Base-by-base conservation (phyloP, 2,329 filamentous ascomycete genomes). In the Lachnellula arida region DNA sequence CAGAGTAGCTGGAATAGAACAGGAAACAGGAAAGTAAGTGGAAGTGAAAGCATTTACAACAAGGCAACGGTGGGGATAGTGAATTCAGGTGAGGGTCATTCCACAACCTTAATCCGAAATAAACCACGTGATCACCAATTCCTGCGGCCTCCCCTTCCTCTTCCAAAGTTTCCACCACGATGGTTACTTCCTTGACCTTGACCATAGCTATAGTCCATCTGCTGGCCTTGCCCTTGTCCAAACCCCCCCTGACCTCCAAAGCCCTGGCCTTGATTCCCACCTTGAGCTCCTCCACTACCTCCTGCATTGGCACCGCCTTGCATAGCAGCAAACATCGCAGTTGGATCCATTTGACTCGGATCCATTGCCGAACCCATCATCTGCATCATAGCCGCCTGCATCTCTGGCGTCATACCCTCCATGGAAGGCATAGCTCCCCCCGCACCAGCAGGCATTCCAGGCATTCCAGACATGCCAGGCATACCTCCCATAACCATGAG, bases 341-440 rank as follows among this genome's bases (percentile, higher is more conserved):
- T 76, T 74, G 81, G 79, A 59, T 87, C 84, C 81, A 87, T 85
- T 71, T 86, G 83, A 58, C 76, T 82, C 42, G 82, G 82, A 60
- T 87, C 84, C 74, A 86, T 82, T 22, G 83, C 84, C 0, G 76
- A 76, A 0, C 79, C 76, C 79, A 86, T 85, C 82, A 87, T 85
- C 70, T 86, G 83, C 81, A 87, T 84, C 80, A 86, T 84, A 46
- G 76, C 75, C 68, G 86, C 82, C 81, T 87, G 83, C 81, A 87
- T 86, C 67, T 86, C 84, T 0, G 82, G 79, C 3, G 81, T 73
- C 71, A 86, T 82, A n/a, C 23, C 81, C 23, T 86, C 82, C 79
- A 84, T 82, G 3, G 79, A 79, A 0, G 77, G 65, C 75, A 82
- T 81, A 14, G 68, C 65, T 17, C 63, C 68, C 19, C 68, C 73